Percentiles rank a stretch among this genome's conserved stretches.
These are phyloP conservation scores for Crithidia fasciculata DNA, from an alignment of 208 protist genomes.

Conservation along the genomic window DNA sequence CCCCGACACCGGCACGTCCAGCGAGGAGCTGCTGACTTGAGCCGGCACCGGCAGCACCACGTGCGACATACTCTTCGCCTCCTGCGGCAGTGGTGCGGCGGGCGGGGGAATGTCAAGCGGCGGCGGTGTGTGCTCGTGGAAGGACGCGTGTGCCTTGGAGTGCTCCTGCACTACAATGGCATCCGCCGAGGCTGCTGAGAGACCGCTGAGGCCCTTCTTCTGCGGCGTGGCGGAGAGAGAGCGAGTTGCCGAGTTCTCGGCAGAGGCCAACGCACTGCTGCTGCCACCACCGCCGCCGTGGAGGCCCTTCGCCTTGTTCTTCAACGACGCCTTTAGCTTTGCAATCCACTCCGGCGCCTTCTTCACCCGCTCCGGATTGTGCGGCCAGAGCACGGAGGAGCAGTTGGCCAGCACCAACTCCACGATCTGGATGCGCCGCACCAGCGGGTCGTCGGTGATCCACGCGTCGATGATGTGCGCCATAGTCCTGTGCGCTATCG, in stretches of 20 bases:
- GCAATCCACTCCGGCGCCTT: conserved; percentile 37
- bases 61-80: not conserved
- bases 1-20: conserved; percentile 5
- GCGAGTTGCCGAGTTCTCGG: conserved; percentile 9
- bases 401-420: conserved; percentile 66
- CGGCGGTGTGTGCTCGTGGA: not conserved
- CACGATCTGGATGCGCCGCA: conserved; percentile 57
- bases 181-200: conserved; percentile 49
- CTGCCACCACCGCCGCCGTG: not conserved
- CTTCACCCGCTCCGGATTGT: conserved; percentile 37
- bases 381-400: conserved; percentile 50
- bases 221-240: conserved; percentile 13
- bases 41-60: not conserved
- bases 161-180: conserved; percentile 30
- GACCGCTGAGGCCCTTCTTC: conserved; percentile 42
- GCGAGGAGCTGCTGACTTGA: conserved; percentile 11
- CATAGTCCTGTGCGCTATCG: conserved; percentile 2
- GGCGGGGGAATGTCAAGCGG: not conserved
- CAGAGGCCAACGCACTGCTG: not conserved
- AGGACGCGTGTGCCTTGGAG: conserved; percentile 3
- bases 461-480: conserved; percentile 34
- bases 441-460: conserved; percentile 63
- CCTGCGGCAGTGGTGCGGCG: not conserved
- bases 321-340: conserved; percentile 39
- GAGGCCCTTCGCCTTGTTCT: conserved; percentile 14